Base-by-base conservation (phyloP, 1,284 basidiomycete species). In the Sporisorium graminicola region DNA sequence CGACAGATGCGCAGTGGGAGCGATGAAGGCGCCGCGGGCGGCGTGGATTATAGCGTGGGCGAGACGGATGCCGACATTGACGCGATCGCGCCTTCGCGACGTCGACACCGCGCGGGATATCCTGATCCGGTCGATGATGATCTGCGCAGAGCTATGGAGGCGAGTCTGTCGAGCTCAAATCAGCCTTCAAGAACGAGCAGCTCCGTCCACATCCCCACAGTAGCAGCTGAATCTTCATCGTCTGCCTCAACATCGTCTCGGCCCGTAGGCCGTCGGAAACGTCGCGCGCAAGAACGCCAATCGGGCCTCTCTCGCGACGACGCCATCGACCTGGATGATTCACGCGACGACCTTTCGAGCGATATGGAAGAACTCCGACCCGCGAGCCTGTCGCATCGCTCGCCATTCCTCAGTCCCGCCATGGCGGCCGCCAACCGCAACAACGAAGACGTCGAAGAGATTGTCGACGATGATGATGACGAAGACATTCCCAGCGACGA, bases 41-140 rank as follows among this genome's bases (percentile, higher is more conserved):
- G 66, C n/a, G n/a, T n/a, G 31, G 29, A 61, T 35, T 49, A 46
- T 31, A 37, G 52, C 27, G 59, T 72, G 62, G 69, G 54, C 22
- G 77, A 78, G 61, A 80, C 78, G 3, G 81, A 82, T 56, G 78
- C 63, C 24, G 76, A 82, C 52, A 70, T 82, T n/a, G 81, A 82
- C 47, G 74, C 74, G 3, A 82, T 82, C 26, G 81, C 81, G 4
- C 80, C 81, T 1, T 76, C 74, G 16, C 24, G 68, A 26, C 68
- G 68, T 13, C 64, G 74, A 31, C 68, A 67, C 20, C 64, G 68
- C 16, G 43, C 68, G 2, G 61, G 49, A 2, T 50, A 50, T 46
- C 22, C 20, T 6, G 73, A 75, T 12, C 60, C 73, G 1, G 64
- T 75, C 3, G 71, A 77, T 18, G 75, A 77, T 18, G 71, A 77